Base-by-base conservation (phyloP, 495 filamentous ascomycete genomes). In the Xylaria intraflava region DNA sequence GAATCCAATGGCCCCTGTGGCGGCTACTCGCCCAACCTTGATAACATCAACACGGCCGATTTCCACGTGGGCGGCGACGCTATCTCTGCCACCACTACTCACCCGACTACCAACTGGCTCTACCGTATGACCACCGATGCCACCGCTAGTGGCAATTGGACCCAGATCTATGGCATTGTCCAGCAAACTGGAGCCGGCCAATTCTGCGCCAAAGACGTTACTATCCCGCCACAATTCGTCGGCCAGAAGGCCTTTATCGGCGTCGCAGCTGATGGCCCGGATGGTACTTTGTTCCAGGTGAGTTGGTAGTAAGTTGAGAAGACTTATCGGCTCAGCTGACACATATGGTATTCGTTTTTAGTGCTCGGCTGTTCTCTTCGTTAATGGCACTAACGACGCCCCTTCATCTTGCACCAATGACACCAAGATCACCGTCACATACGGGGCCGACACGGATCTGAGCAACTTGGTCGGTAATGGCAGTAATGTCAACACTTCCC, bases 231-330 rank as follows among this genome's bases (percentile, higher is more conserved):
- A 24, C 65, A 64, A 12, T 81, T 65, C 62, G 72, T 68, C 3
- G 77, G 77, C 20, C 62, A 77, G 59, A 77, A 75, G 57, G 78
- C 72, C 27, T 62, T 79, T 11, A 57, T 81, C 36, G 58, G 71
- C 3, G 46, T 81, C 16, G 70, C 72, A 1, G 62, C 61, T 20
- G 55, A 72, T 29, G 75, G 66, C 3, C 52, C 65, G 0, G 78
- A 81, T 49, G 78, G 78, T 2, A 53, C 72, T 6, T 60, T 81
- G 7, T 81, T 68, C 62, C 75, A 79, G 70, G 78, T 80, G 62
- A 55, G 46, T 55, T 39, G 10, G n/a, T 17, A 31, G 11, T 20
- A 10, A 35, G 11, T 1, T 17, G 9, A 24, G 8, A 6, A 33
- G 29, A 47, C 12, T 10, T 2, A 2, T 20, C 12, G 43, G 31